phyloP scores from a whole-genome alignment of 2,329 filamentous ascomycete genomes.

The Curvularia sp. region DNA sequence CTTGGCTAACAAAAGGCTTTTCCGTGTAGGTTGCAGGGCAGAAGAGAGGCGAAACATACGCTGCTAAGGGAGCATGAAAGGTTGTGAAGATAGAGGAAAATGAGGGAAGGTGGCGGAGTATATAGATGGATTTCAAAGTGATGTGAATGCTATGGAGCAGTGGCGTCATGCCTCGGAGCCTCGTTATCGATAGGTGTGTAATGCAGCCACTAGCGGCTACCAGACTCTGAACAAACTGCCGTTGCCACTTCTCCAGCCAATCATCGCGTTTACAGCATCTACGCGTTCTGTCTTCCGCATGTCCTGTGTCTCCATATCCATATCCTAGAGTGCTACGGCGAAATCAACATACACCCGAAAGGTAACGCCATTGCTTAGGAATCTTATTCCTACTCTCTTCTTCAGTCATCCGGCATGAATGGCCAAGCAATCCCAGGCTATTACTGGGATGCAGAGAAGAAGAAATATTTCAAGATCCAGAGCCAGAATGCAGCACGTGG shows the following conservation, averaged over 20 bases:
- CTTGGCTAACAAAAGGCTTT: slow-evolving; percentile 8
- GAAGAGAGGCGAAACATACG: slow-evolving; percentile 29
- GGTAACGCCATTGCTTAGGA: neutral
- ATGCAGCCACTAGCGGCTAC: slow-evolving; percentile 8
- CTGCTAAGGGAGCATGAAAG: slow-evolving; percentile 3
- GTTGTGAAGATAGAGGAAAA: neutral
- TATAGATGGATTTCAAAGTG: slow-evolving; percentile 13
- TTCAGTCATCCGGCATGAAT: slow-evolving; percentile 40
- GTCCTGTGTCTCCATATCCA: too few relatives aligned
- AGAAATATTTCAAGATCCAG: slow-evolving; percentile 60
- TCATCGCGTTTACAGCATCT: neutral
- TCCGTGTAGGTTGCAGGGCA: slow-evolving; percentile 14
- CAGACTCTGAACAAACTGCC: slow-evolving; percentile 24
- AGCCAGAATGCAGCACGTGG: slow-evolving; percentile 44
- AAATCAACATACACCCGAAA: neutral
- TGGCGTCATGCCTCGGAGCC: slow-evolving; percentile 36
- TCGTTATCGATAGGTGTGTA: slow-evolving; percentile 36
- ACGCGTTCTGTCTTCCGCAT: neutral
- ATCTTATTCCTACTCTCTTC: neutral
- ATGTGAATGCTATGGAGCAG: slow-evolving; percentile 26
- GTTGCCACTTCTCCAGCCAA: slow-evolving; percentile 4
- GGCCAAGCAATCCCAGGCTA: slow-evolving; percentile 57
- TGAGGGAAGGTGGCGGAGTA: slow-evolving; percentile 23
- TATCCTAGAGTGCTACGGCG: neutral
- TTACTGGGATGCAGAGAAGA: slow-evolving; percentile 58